Conservation (phyloP, 2,329 filamentous ascomycete species). For the Fusarium begoniae region DNA sequence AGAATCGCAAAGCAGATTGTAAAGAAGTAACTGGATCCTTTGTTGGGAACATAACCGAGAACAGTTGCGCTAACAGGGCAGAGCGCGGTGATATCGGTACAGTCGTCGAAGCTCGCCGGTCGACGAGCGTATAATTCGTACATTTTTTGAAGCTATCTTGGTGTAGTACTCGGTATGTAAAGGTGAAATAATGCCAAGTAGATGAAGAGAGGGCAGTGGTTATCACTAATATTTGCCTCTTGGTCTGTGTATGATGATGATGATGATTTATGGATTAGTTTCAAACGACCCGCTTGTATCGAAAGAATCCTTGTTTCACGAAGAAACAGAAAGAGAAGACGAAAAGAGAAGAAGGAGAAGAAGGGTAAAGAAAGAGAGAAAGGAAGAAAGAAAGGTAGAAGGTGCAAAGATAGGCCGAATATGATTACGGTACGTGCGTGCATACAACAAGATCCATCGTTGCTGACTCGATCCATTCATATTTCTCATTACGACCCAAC, state of each 20-base stretch:
- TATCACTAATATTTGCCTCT: neutral
- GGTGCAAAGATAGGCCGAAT: constrained; percentile 7
- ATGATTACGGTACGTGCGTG: neutral
- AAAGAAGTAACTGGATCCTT: constrained; percentile 65
- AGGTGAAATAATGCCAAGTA: neutral
- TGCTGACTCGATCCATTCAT: constrained; percentile 15
- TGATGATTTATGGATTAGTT: neutral
- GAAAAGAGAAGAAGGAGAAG: neutral
- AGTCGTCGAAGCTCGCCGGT: constrained; percentile 40
- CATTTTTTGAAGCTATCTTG: neutral
- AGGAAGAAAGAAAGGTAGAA: neutral
- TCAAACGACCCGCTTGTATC: constrained; percentile 1
- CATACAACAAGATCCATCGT: neutral
- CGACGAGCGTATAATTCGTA: constrained; percentile 26
- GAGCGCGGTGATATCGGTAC: constrained; percentile 48
- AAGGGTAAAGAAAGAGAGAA: neutral
- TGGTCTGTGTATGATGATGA: neutral
- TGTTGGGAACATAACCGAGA: constrained; percentile 65
- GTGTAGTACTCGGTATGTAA: neutral
- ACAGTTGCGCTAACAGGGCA: constrained; percentile 65
- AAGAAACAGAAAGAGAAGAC: neutral
- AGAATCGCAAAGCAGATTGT: constrained; percentile 58
- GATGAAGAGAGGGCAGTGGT: neutral
- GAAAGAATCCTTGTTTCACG: neutral
- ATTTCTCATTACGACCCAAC: neutral